A percentile compares a stretch with the other conserved stretches of the same genome.
phyloP scores from a whole-genome alignment of 306 rosid species.

The Cyclanthera cordifolia region DNA sequence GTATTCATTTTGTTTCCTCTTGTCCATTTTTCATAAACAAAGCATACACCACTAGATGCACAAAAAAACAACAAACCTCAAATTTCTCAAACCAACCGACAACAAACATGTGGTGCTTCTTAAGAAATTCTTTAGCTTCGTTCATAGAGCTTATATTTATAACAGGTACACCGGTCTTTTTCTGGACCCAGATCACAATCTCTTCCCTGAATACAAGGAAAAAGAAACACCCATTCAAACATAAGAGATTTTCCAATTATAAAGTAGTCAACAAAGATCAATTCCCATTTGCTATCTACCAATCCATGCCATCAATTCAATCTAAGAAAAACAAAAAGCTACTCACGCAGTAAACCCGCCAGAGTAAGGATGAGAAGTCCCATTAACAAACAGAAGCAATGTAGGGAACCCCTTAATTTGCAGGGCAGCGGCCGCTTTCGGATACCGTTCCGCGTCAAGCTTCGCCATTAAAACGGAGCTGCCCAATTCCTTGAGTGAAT shows the following conservation, averaged over 20 bases:
- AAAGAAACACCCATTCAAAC: background rate
- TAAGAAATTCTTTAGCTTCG: constrained; percentile 51
- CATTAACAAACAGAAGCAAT: constrained; percentile 76
- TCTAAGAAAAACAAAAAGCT: background rate
- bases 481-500: constrained; percentile 51
- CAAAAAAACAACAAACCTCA: constrained; percentile 34
- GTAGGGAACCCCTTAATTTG: constrained; percentile 84
- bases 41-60: background rate
- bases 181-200: constrained; percentile 70
- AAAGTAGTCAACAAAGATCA: background rate
- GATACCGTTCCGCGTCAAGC: constrained; percentile 70
- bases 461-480: constrained; percentile 66
- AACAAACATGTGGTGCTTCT: constrained; percentile 47
- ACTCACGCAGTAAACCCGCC: constrained; percentile 85
- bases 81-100: constrained; percentile 52
- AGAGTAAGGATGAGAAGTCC: constrained; percentile 58
- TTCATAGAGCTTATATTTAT: constrained; percentile 34
- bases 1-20: background rate
- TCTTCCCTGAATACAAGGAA: constrained; percentile 55
- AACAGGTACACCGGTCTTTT: constrained; percentile 66
- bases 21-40: background rate
- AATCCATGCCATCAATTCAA: background rate
- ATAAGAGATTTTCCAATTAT: background rate
- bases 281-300: constrained; percentile 1
- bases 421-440: constrained; percentile 63